Percentiles rank a stretch among this genome's conserved stretches.
Conservation (phyloP, 371 early-diverging fungal genomes). For the Mucor mucedo region DNA sequence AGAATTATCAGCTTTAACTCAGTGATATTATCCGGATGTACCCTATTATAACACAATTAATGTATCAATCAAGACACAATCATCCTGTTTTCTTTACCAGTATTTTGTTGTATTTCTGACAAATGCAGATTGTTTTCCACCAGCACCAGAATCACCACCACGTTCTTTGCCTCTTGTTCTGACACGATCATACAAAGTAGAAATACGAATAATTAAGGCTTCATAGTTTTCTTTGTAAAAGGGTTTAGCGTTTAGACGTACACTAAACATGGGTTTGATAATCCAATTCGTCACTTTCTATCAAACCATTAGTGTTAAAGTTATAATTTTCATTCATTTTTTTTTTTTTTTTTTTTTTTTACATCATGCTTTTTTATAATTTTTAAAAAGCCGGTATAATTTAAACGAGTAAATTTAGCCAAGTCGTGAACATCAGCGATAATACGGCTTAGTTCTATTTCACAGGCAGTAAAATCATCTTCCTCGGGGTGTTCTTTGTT, state of each 20-base stretch:
- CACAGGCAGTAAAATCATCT: constrained; percentile 70
- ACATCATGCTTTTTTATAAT: constrained; percentile 96
- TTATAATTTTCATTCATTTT: too few species aligned
- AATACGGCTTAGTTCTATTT: constrained; percentile 80
- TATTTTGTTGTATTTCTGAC: constrained; percentile 95
- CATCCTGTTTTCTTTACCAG: constrained; percentile 59
- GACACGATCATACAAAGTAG: constrained; percentile 89
- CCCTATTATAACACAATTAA: constrained; percentile 51
- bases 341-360: constrained; percentile 15
- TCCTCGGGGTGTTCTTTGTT: constrained; percentile 66
- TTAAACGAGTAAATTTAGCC: constrained; percentile 89
- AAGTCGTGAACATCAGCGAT: constrained; percentile 88
- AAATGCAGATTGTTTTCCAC: constrained; percentile 66
- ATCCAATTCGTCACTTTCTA: constrained; percentile 86
- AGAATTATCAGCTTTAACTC: constrained; percentile 94
- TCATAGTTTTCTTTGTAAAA: constrained; percentile 94
- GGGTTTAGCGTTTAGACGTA: constrained; percentile 84
- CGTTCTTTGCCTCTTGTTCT: constrained; percentile 79
- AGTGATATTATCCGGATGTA: constrained; percentile 97
- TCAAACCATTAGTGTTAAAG: background rate
- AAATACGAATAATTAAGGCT: constrained; percentile 86
- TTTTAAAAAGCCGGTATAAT: constrained; percentile 94
- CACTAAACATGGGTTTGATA: constrained; percentile 88
- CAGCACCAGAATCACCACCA: constrained; percentile 54
- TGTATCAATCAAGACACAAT: background rate